A percentile compares a stretch with the other conserved stretches of the same genome.
phyloP scores from a whole-genome alignment of 139 green algal genomes.

The Microglena sp. region DNA sequence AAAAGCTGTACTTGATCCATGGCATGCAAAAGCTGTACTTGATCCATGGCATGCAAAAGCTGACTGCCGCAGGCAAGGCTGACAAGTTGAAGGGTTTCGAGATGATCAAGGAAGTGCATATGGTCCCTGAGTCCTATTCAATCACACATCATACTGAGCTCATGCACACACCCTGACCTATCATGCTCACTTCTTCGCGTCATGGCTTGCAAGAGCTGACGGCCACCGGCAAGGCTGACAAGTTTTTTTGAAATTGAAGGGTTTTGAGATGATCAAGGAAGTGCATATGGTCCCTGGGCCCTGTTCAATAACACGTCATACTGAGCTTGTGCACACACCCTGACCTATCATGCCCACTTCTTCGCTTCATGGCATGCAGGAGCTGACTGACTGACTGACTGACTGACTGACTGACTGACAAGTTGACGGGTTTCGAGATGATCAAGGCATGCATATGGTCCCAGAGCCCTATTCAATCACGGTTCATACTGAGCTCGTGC shows the following conservation, averaged over 20 bases:
- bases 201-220: constrained; percentile 29
- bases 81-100: constrained; percentile 83
- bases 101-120: constrained; percentile 50
- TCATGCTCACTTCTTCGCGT: too few species aligned
- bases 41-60: constrained; percentile 27
- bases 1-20: too few species aligned
- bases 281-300: constrained; percentile 50
- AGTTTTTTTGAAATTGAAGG: constrained; percentile 78
- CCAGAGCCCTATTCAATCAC: too few species aligned
- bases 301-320: too few species aligned
- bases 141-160: too few species aligned
- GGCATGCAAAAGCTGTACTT: too few species aligned
- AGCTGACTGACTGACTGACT: constrained; percentile 48
- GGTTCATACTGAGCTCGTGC: too few species aligned
- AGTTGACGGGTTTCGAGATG: constrained; percentile 84
- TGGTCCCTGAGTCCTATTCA: too few species aligned
- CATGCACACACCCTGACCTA: too few species aligned
- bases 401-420: constrained; percentile 66
- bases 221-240: constrained; percentile 65
- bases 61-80: constrained; percentile 58
- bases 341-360: too few species aligned
- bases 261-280: constrained; percentile 69
- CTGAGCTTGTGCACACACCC: too few species aligned
- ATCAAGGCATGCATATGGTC: too few species aligned
- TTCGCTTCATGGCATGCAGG: constrained; percentile 16